Base-by-base conservation (phyloP, 441 rosid genomes). In the Metrosideros polymorpha region DNA sequence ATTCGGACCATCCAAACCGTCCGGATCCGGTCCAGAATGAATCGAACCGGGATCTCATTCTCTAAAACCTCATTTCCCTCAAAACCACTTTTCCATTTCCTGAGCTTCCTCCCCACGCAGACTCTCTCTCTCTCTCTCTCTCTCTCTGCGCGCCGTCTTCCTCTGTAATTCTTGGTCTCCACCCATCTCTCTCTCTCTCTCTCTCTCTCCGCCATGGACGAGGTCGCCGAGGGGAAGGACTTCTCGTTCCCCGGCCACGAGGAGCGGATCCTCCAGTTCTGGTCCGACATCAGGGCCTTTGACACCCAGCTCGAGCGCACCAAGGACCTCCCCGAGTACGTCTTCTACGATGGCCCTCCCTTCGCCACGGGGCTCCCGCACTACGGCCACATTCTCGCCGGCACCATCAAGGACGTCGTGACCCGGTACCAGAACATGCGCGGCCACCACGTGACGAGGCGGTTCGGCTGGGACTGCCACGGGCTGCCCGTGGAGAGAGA, bases 401-500 rank as follows among this genome's bases (percentile, higher is more conserved):
- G 99, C 6, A 98, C 99, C 30, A 95, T 96, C 85, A 98, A 98
- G 92, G 99, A 98, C 84, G 88, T 95, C 53, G 98, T 98, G 56
- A 98, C 99, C 2, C 93, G 99, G 18, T 96, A 94, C 85, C 98
- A 98, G 91, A 85, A 98, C 83, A 94, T 94, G 98, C 91, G 91
- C 15, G 99, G 99, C 5, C 94, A 94, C 91, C 99, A 98, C 84
- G 99, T 98, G 51, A 96, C 99, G 9, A 96, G 99, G 29, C 92
- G 99, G 12, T 98, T 98, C 83, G 99, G 99, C 4, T 98, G 99
- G 99, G 99, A 98, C 83, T 98, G 99, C 90, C 99, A 98, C 59
- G 99, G 99, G 27, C 86, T 98, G 43, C 99, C 99, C 1, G 98
- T 98, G 4, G 99, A 98, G 92, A 94, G 92, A 66, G 98, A 96